Evolutionary conservation across 2,329 filamentous ascomycete species (phyloP), one percentile per base, ranked within the genome.

Genomic region (Aspergillus ibericus): DNA sequence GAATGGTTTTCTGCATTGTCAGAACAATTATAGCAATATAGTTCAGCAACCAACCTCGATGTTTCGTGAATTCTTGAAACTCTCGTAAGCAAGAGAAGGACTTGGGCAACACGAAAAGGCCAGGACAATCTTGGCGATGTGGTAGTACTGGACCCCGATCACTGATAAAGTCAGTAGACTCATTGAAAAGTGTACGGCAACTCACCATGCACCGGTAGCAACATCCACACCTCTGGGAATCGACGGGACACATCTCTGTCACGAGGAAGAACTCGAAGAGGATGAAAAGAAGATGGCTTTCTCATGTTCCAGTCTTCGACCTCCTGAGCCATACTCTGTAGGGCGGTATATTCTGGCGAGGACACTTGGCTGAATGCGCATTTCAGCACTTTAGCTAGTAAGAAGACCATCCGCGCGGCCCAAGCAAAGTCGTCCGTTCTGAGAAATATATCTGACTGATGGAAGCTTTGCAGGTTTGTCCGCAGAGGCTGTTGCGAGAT

Each of bases 391-490:
- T 68, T 73, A 6, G 73, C 73, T 12, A 77, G 68, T 6, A 75
- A 58, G 32, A 76, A 70, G 4, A 77, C 69, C 56, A 77, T 71
- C 13, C 68, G 58, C 47, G 72, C 77, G 1, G 72, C 71, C 64
- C 72, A 77, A 3, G 73, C 68, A 53, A 71, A 75, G 32, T 77
- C 74, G 35, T 75, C 72, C 8, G 67, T 60, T 49, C 68, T 68
- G 0, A 62, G 59, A 48, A 76, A 76, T 3, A 71, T 67, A 22
- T 67, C 62, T 1, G 74, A 76, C 8, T 66, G 58, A 7, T 69
- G 59, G 38, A 73, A 77, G 27, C 70, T 75, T 22, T 73, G 64
- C 3, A 77, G 55, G n/a, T 70, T 65, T n/a, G 75, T 71, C 49
- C 68, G 67, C 3, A 76, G 63, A 8, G 72, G 72, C 29, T 68